Evolutionary conservation across 2,329 filamentous ascomycete species (phyloP).

Genomic region (Aspergillus carbonarius): DNA sequence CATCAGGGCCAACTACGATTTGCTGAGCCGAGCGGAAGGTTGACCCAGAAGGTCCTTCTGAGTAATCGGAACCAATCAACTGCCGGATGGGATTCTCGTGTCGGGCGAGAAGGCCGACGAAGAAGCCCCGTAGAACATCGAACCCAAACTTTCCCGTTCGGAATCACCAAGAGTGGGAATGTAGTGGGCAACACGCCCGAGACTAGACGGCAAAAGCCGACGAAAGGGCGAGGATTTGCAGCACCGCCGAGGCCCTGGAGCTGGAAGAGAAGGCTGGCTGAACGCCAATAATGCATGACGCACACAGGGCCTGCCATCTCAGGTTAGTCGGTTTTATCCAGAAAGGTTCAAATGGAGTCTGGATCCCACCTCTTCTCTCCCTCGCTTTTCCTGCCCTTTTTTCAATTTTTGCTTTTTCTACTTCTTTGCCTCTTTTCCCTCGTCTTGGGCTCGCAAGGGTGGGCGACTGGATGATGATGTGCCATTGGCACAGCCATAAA

Average conservation of each 20-base stretch:
- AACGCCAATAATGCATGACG: slow-evolving; percentile 14
- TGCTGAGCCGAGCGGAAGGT: slow-evolving; percentile 5
- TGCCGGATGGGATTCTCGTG: not conserved
- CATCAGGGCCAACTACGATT: slow-evolving; percentile 10
- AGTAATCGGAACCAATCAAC: not conserved
- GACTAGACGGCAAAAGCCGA: not conserved
- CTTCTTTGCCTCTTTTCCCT: not conserved
- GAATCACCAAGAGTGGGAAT: not conserved
- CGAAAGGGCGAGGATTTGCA: not conserved
- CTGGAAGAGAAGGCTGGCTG: slow-evolving; percentile 10
- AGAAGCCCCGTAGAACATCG: slow-evolving; percentile 1
- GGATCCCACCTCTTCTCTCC: slow-evolving; percentile 5
- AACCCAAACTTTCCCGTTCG: not conserved
- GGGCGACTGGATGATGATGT: not conserved
- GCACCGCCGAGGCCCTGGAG: not conserved
- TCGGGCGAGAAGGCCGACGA: not conserved
- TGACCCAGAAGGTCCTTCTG: not conserved
- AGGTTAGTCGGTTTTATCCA: slow-evolving; percentile 8
- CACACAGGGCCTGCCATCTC: slow-evolving; percentile 9
- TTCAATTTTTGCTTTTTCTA: not conserved
- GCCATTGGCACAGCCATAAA: not conserved
- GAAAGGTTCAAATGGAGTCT: slow-evolving; percentile 8
- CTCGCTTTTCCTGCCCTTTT: slow-evolving; percentile 1
- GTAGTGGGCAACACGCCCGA: not conserved
- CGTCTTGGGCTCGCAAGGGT: not conserved